Conservation (phyloP, 306 rosid genomes). For the Prunus armeniaca region DNA sequence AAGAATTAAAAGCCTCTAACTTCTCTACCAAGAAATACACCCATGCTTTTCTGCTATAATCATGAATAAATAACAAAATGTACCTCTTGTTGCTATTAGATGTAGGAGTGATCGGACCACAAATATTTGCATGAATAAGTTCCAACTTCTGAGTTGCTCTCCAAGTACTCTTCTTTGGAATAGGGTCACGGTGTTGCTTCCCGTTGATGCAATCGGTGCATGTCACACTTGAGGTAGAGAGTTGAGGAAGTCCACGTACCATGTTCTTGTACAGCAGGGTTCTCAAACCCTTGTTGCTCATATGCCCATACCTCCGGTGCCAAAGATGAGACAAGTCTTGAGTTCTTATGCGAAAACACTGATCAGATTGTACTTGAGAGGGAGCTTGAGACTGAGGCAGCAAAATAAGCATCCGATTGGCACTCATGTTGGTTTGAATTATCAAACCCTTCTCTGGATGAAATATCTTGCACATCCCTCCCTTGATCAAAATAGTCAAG, state of each 20-base stretch:
- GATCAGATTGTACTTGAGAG: background rate
- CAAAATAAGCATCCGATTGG: slow-evolving; percentile 2
- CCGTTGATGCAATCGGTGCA: background rate
- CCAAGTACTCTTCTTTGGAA: background rate
- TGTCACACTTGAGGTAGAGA: background rate
- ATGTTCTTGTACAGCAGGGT: background rate
- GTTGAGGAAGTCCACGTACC: background rate
- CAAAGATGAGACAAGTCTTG: background rate
- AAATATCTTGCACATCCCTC: slow-evolving; percentile 2
- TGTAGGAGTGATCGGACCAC: background rate
- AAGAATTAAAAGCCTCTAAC: background rate
- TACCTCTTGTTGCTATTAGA: slow-evolving; percentile 15
- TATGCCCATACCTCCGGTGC: background rate
- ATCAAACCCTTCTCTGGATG: background rate
- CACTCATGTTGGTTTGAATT: slow-evolving; percentile 10
- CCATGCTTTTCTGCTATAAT: slow-evolving; percentile 3
- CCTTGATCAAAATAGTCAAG: slow-evolving; percentile 7
- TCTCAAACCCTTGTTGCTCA: slow-evolving; percentile 1
- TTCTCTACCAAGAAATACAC: background rate
- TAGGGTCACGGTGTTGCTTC: slow-evolving; percentile 5
- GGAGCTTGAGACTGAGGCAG: background rate
- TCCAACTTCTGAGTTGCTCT: slow-evolving; percentile 11
- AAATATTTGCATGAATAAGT: background rate
- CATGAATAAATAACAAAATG: background rate
- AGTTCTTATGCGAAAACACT: background rate